phyloP scores from a whole-genome alignment of 108 stramenopile species.

The Seminavis robusta region DNA sequence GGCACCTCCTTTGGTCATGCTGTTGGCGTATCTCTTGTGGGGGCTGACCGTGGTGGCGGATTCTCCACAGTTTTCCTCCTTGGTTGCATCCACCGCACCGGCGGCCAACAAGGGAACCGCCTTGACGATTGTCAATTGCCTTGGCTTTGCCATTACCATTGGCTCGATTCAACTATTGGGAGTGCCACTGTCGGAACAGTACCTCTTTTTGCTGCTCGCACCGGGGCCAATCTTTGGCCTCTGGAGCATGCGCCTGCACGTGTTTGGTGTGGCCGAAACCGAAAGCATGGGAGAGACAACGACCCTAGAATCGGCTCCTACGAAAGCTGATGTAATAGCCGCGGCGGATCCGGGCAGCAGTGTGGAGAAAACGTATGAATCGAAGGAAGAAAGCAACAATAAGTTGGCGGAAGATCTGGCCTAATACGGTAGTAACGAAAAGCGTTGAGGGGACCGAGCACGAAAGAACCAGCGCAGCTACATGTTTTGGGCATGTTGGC shows the following conservation, averaged over 20 bases:
- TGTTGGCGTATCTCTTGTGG: constrained; percentile 24
- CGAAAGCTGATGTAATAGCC: no score
- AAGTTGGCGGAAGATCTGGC: no score
- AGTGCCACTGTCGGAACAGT: constrained; percentile 18
- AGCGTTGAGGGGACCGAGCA: no score
- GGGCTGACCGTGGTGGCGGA: constrained; percentile 36
- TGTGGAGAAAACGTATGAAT: no score
- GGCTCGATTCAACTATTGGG: constrained; percentile 29
- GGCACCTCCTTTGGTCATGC: constrained; percentile 1
- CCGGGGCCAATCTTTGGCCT: constrained; percentile 26
- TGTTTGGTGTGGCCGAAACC: no score
- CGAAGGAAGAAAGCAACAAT: no score
- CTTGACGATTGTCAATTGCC: constrained; percentile 25
- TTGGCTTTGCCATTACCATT: constrained; percentile 37
- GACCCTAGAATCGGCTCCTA: no score
- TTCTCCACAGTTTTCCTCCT: constrained; percentile 34
- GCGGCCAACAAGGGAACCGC: constrained; percentile 26
- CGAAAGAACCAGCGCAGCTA: no score
- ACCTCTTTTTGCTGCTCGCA: constrained; percentile 15
- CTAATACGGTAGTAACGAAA: no score
- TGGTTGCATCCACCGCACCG: constrained; percentile 18
- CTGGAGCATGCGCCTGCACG: constrained; percentile 8
- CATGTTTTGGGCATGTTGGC: no score
- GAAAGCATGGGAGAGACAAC: no score
- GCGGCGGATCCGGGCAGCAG: no score